These are phyloP conservation scores for Coemansia sp. DNA, from an alignment of 192 early-diverging fungal species.

Conservation along the genomic window DNA sequence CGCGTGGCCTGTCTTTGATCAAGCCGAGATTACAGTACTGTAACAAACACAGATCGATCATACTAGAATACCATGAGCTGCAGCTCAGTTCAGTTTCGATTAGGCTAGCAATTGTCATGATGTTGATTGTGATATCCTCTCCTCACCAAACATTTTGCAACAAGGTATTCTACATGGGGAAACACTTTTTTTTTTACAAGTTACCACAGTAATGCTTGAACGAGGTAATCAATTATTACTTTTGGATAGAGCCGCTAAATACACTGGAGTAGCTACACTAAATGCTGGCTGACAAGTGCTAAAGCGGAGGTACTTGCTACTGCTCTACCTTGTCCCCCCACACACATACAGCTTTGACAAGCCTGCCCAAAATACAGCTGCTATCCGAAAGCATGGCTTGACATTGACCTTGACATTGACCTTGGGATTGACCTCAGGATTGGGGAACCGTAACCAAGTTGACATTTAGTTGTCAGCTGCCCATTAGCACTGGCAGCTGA, in stretches of 20 bases:
- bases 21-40: background rate
- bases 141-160: background rate
- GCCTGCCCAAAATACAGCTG: background rate
- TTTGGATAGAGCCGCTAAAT: background rate
- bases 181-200: background rate
- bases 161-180: background rate
- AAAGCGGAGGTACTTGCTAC: background rate
- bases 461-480: background rate
- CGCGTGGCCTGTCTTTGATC: background rate
- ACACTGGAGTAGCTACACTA: background rate
- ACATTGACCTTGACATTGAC: background rate
- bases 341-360: background rate
- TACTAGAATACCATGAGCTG: background rate
- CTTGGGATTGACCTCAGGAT: background rate
- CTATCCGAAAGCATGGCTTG: background rate
- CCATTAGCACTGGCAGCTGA: background rate
- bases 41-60: background rate
- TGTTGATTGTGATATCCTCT: background rate
- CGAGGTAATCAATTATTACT: background rate
- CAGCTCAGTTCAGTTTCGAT: background rate
- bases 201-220: background rate
- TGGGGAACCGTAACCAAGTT: background rate
- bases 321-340: background rate
- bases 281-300: conserved; percentile 5
- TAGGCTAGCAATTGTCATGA: background rate